phyloP scores from a whole-genome alignment of 352 stramenopile genomes.

The Phytopythium ostracodes region DNA sequence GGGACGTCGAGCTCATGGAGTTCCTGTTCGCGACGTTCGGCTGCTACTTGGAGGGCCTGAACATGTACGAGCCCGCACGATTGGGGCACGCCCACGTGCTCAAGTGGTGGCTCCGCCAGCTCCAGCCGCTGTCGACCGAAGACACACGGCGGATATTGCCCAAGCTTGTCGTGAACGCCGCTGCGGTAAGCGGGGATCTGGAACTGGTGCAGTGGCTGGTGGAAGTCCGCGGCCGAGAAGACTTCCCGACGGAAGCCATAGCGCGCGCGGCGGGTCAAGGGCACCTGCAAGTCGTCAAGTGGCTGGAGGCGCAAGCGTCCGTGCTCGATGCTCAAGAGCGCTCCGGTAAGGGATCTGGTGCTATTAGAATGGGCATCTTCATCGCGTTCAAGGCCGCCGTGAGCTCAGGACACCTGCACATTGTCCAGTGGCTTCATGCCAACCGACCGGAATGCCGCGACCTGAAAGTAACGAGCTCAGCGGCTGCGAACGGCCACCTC shows the following conservation, averaged over 20 bases:
- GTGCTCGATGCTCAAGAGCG: not conserved
- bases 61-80: not conserved
- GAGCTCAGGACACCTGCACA: slow-evolving; percentile 14
- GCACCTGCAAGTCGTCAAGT: slow-evolving; percentile 20
- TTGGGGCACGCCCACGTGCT: not conserved
- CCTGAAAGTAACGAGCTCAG: not conserved
- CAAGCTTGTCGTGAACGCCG: slow-evolving; percentile 13
- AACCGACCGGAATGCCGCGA: not conserved
- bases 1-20: not conserved
- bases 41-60: not conserved
- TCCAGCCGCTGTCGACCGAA: not conserved
- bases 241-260: slow-evolving; percentile 8
- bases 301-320: slow-evolving; percentile 1
- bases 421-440: slow-evolving; percentile 14
- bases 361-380: not conserved
- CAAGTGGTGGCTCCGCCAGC: slow-evolving; percentile 5
- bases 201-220: not conserved
- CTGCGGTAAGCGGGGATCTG: slow-evolving; percentile 11
- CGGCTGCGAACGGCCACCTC: slow-evolving; percentile 10
- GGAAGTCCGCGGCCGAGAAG: not conserved
- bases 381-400: slow-evolving; percentile 8
- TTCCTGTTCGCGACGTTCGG: not conserved
- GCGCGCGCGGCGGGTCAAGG: slow-evolving; percentile 16
- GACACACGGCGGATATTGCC: not conserved
- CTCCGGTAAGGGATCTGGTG: not conserved